Conservation (phyloP, 2,329 filamentous ascomycete genomes). For the Apiospora kogelbergensis region DNA sequence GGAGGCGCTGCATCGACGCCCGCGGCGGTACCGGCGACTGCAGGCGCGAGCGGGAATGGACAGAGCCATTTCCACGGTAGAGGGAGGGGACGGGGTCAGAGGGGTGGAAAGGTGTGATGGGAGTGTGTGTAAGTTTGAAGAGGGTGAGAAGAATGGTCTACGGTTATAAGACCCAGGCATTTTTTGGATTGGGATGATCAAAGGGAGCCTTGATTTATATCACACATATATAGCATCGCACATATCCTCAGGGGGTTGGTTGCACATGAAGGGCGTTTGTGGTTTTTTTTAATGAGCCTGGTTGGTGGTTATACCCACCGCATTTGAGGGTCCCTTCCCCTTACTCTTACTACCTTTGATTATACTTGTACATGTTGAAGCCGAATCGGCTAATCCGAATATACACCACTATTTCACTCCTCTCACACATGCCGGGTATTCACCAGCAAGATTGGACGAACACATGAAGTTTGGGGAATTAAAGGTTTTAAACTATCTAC, state of each 20-base stretch:
- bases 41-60: slow-evolving; percentile 14
- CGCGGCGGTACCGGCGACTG: not conserved
- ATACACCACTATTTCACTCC: not conserved
- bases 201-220: not conserved
- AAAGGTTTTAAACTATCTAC: slow-evolving; percentile 3
- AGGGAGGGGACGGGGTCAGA: slow-evolving; percentile 21
- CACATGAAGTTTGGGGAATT: not conserved
- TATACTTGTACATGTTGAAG: not conserved
- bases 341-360: not conserved
- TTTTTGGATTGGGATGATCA: not conserved
- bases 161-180: not conserved
- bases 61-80: slow-evolving; percentile 3
- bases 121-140: not conserved
- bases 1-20: not conserved
- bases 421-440: not conserved
- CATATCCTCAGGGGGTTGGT: not conserved
- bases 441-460: not conserved
- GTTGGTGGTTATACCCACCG: not conserved
- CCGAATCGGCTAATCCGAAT: not conserved
- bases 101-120: slow-evolving; percentile 16
- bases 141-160: not conserved
- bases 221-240: not conserved
- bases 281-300: not conserved
- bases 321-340: not conserved
- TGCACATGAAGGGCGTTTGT: not conserved